phyloP scores from a whole-genome alignment of 106 monocot species.

The Platanthera zijinensis region DNA sequence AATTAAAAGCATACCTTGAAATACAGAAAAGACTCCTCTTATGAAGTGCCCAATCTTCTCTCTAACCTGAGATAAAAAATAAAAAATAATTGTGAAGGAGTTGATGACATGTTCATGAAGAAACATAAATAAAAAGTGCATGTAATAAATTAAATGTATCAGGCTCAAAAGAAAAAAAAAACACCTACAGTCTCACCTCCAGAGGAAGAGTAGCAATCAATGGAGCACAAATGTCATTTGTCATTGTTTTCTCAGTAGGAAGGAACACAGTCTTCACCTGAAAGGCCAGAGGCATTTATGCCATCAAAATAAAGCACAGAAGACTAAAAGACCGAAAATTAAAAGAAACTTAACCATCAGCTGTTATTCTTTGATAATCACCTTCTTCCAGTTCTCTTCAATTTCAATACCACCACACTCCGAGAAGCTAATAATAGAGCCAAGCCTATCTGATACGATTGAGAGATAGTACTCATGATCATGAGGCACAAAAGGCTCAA shows the following conservation, averaged over 20 bases:
- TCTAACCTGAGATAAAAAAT: slow-evolving; percentile 40
- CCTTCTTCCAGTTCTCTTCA: slow-evolving; percentile 99
- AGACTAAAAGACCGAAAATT: background rate
- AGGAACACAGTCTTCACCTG: slow-evolving; percentile 86
- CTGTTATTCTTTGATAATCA: slow-evolving; percentile 3
- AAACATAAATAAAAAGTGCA: background rate
- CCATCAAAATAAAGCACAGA: background rate
- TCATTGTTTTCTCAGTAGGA: slow-evolving; percentile 71
- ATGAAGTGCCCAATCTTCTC: slow-evolving; percentile 91
- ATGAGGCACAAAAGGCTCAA: slow-evolving; percentile 91
- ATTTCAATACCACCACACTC: slow-evolving; percentile 98
- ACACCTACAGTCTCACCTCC: slow-evolving; percentile 41
- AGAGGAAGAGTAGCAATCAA: slow-evolving; percentile 94
- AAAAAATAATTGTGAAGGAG: background rate
- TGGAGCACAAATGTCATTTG: slow-evolving; percentile 69
- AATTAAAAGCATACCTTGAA: slow-evolving; percentile 58
- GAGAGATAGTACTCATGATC: slow-evolving; percentile 88
- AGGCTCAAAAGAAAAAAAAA: background rate
- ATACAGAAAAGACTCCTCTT: slow-evolving; percentile 79
- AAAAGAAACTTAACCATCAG: background rate
- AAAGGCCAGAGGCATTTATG: slow-evolving; percentile 3
- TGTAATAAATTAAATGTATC: background rate
- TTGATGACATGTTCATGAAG: background rate
- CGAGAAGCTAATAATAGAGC: slow-evolving; percentile 81
- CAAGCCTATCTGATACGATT: slow-evolving; percentile 87